Percentiles rank a stretch among this genome's conserved stretches.
phyloP scores from a whole-genome alignment of 148 eudicot species.

The Rhododendron ovatum region DNA sequence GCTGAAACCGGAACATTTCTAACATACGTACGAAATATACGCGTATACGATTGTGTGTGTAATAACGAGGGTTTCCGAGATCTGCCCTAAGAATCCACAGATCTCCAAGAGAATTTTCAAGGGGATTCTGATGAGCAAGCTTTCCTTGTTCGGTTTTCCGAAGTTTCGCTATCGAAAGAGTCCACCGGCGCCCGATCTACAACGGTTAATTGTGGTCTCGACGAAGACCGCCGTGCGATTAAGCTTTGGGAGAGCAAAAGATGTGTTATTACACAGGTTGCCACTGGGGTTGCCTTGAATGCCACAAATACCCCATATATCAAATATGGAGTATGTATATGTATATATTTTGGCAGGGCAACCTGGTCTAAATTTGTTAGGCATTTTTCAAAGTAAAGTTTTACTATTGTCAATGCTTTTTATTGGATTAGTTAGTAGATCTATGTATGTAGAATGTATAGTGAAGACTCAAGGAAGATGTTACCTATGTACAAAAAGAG shows the following conservation, averaged over 20 bases:
- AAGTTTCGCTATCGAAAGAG: neutral
- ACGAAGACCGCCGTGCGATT: conserved; percentile 3
- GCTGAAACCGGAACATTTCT: conserved; percentile 24
- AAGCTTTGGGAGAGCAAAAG: neutral
- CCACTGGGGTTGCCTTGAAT: neutral
- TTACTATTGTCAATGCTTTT: neutral
- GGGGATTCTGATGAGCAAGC: neutral
- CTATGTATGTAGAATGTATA: neutral
- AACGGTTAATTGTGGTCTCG: neutral
- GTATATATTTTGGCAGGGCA: neutral
- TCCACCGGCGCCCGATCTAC: neutral
- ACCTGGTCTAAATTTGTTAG: no score
- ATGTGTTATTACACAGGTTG: neutral
- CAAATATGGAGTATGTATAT: neutral
- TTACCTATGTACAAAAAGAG: neutral
- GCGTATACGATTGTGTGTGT: neutral
- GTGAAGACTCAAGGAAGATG: neutral
- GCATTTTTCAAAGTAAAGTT: no score
- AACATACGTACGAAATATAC: neutral
- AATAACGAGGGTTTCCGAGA: neutral
- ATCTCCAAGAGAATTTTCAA: neutral
- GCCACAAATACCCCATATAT: neutral
- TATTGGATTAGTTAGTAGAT: neutral
- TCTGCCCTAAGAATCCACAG: neutral
- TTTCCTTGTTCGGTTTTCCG: neutral